Evolutionary conservation across 805 yeast genomes (phyloP).

Genomic region (Blastobotrys terrestris): DNA sequence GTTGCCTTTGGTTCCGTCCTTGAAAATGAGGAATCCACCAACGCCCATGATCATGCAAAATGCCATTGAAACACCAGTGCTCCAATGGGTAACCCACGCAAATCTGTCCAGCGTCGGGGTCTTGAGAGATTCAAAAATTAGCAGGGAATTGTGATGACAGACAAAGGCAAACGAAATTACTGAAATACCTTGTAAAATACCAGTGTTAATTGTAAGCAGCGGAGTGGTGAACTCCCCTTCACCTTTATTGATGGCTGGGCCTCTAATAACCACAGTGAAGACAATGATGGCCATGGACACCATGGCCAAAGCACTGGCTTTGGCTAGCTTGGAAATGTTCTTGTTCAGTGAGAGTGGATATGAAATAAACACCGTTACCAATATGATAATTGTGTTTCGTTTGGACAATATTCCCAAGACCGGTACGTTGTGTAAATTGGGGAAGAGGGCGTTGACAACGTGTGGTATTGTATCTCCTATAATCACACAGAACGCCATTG

Average conservation of each 20-base stretch:
- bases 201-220: constrained; percentile 46
- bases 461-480: constrained; percentile 95
- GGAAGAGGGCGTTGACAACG: constrained; percentile 64
- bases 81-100: constrained; percentile 70
- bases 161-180: constrained; percentile 93
- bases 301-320: constrained; percentile 80
- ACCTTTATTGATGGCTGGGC: constrained; percentile 50
- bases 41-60: constrained; percentile 75
- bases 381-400: constrained; percentile 62
- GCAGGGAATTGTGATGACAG: constrained; percentile 90
- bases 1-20: constrained; percentile 76
- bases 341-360: constrained; percentile 75
- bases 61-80: constrained; percentile 73
- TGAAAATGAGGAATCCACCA: constrained; percentile 71
- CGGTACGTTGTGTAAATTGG: constrained; percentile 30
- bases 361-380: constrained; percentile 67
- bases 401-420: constrained; percentile 51
- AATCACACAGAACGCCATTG: constrained; percentile 88
- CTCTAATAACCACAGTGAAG: constrained; percentile 62
- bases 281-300: constrained; percentile 80
- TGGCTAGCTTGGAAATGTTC: constrained; percentile 77
- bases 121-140: constrained; percentile 77
- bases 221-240: constrained; percentile 40
- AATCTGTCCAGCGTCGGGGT: constrained; percentile 73
- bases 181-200: constrained; percentile 83